Evolutionary conservation across 2,329 filamentous ascomycete genomes (phyloP).

Genomic region (Berkeleyomyces rouxiae): DNA sequence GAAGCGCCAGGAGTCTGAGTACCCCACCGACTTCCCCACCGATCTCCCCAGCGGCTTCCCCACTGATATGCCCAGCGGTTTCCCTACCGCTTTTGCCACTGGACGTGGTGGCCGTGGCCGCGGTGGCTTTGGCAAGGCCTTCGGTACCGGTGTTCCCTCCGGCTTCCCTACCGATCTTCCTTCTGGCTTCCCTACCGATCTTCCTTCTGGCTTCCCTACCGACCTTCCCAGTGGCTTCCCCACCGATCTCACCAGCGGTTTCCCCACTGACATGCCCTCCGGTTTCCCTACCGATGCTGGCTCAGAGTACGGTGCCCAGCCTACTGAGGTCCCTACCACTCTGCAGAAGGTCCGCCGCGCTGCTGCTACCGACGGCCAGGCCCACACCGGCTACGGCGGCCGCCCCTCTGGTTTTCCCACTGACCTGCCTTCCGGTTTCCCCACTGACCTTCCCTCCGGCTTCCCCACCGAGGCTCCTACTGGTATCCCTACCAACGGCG

Average conservation of each 20-base stretch:
- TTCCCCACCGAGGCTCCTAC: background rate
- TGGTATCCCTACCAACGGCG: background rate
- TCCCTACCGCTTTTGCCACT: background rate
- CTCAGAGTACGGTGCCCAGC: background rate
- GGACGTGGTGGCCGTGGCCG: background rate
- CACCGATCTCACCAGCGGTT: no score
- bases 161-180: slow-evolving; percentile 1
- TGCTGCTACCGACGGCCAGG: background rate
- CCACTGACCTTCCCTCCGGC: background rate
- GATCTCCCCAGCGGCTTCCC: slow-evolving; percentile 2
- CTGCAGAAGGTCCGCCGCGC: slow-evolving; percentile 5
- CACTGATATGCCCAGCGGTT: background rate
- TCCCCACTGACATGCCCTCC: background rate
- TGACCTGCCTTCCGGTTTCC: background rate
- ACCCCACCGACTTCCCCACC: no score
- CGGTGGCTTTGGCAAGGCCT: background rate
- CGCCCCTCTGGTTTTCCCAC: background rate
- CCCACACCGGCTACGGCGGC: background rate
- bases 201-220: background rate
- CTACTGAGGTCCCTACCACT: slow-evolving; percentile 2
- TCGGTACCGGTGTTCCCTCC: background rate
- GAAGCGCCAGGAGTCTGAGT: no score
- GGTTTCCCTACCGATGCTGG: background rate
- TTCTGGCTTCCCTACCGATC: background rate
- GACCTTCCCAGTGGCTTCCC: background rate